These are phyloP conservation scores for Hanseniaspora mollemarum DNA, from an alignment of 805 yeast genomes.

Conservation along the genomic window DNA sequence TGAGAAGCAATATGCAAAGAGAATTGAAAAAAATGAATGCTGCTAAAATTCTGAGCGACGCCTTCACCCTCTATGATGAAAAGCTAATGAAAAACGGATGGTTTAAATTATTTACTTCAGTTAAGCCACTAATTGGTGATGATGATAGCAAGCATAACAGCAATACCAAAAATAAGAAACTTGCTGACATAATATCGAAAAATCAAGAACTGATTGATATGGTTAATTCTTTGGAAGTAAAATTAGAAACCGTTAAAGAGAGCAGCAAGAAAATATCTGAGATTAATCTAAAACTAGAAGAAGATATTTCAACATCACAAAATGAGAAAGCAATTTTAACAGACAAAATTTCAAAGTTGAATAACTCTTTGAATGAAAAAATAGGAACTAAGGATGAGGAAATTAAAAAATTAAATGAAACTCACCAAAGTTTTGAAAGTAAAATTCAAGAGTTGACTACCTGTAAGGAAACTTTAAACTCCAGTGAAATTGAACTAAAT, in stretches of 20 bases:
- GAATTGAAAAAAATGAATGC: constrained; percentile 56
- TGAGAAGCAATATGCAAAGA: constrained; percentile 39
- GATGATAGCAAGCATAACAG: not conserved
- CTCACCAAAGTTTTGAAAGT: constrained; percentile 32
- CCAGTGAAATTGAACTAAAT: constrained; percentile 38
- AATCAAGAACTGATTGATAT: constrained; percentile 48
- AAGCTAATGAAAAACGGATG: constrained; percentile 50
- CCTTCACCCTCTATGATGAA: constrained; percentile 43
- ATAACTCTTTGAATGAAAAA: constrained; percentile 25
- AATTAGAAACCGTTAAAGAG: constrained; percentile 29
- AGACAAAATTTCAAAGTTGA: constrained; percentile 24
- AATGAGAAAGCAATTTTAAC: constrained; percentile 23
- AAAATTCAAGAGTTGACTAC: constrained; percentile 40
- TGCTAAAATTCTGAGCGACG: constrained; percentile 52
- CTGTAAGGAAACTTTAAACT: constrained; percentile 36
- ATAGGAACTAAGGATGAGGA: constrained; percentile 16
- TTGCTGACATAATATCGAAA: constrained; percentile 48
- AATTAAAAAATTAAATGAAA: constrained; percentile 21
- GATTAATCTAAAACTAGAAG: constrained; percentile 18
- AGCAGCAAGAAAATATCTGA: constrained; percentile 20
- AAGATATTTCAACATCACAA: constrained; percentile 19
- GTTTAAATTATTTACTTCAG: constrained; percentile 58
- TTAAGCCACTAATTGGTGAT: constrained; percentile 59
- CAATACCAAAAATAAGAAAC: constrained; percentile 23
- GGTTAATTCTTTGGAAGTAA: constrained; percentile 40